Percentiles rank a stretch among this genome's conserved stretches.
Conservation (phyloP, 805 yeast species). For the Candida arabinofermentans region DNA sequence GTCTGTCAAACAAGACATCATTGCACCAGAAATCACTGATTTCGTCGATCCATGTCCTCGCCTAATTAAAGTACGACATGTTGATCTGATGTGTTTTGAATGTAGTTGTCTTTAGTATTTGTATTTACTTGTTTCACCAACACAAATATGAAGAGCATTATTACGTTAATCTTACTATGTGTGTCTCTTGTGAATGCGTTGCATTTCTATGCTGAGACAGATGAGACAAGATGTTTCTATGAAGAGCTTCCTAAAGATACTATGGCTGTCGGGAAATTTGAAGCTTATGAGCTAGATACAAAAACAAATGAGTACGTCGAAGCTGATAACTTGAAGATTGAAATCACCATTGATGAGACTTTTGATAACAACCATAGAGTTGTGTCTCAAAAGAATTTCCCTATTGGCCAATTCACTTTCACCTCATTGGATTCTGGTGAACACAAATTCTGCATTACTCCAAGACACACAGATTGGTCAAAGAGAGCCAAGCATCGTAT, state of each 20-base stretch:
- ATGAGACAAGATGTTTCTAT: conserved; percentile 74
- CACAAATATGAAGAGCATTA: conserved; percentile 4
- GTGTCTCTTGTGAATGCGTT: conserved; percentile 39
- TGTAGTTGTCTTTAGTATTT: no score
- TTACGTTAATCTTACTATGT: conserved; percentile 12
- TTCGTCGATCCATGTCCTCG: not conserved
- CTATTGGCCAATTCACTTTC: conserved; percentile 68
- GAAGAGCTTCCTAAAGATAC: conserved; percentile 77
- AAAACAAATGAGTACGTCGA: conserved; percentile 44
- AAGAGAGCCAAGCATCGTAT: conserved; percentile 55
- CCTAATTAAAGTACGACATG: not conserved
- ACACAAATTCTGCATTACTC: conserved; percentile 71
- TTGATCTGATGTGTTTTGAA: not conserved
- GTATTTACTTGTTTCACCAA: no score
- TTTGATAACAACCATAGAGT: conserved; percentile 77
- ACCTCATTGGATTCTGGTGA: conserved; percentile 75
- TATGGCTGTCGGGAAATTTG: conserved; percentile 75
- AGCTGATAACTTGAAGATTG: conserved; percentile 54
- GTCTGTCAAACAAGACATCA: not conserved
- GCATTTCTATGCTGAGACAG: conserved; percentile 77
- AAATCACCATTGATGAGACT: conserved; percentile 70
- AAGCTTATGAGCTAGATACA: conserved; percentile 58
- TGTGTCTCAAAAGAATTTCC: conserved; percentile 61
- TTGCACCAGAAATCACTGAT: not conserved
- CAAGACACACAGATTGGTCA: conserved; percentile 44